Conservation (phyloP, 345 rosid genomes). For the Anastatica hierochuntica region DNA sequence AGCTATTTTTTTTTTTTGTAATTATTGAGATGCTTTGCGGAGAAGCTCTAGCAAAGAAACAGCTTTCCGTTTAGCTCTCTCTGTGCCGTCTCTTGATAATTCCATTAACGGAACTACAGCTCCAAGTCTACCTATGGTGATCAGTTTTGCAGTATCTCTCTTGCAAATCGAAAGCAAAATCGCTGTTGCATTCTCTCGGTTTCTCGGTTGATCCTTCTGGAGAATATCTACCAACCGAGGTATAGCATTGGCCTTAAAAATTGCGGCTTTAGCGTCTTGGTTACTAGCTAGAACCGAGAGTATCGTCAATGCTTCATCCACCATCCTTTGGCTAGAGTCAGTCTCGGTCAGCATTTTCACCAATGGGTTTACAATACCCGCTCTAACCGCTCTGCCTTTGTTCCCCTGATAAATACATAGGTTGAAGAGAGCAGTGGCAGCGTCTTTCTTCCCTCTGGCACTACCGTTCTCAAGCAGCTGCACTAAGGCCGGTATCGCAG, state of each 20-base stretch:
- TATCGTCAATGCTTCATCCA: constrained; percentile 36
- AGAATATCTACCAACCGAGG: constrained; percentile 31
- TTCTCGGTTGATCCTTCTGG: constrained; percentile 25
- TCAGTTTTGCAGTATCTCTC: constrained; percentile 24
- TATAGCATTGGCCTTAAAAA: constrained; percentile 26
- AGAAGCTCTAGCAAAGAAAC: constrained; percentile 53
- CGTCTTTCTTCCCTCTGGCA: constrained; percentile 44
- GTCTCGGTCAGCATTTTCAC: constrained; percentile 44
- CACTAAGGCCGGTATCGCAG: constrained; percentile 41
- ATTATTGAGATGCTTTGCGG: constrained; percentile 30
- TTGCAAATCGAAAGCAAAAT: constrained; percentile 25
- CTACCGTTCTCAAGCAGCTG: constrained; percentile 39
- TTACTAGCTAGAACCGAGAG: constrained; percentile 26
- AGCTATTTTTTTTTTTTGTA: background rate
- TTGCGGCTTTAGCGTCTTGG: constrained; percentile 25
- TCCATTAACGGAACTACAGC: constrained; percentile 26
- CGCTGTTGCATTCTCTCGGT: constrained; percentile 32
- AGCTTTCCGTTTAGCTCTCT: constrained; percentile 28
- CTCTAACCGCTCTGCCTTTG: constrained; percentile 70
- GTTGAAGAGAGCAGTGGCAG: constrained; percentile 69
- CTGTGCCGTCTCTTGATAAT: constrained; percentile 22
- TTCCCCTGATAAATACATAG: constrained; percentile 74
- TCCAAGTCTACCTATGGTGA: constrained; percentile 22
- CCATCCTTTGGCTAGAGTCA: constrained; percentile 29
- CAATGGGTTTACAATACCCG: constrained; percentile 68